These are phyloP conservation scores for Fusarium sp. DNA, from an alignment of 2,329 filamentous ascomycete genomes.

Conservation along the genomic window DNA sequence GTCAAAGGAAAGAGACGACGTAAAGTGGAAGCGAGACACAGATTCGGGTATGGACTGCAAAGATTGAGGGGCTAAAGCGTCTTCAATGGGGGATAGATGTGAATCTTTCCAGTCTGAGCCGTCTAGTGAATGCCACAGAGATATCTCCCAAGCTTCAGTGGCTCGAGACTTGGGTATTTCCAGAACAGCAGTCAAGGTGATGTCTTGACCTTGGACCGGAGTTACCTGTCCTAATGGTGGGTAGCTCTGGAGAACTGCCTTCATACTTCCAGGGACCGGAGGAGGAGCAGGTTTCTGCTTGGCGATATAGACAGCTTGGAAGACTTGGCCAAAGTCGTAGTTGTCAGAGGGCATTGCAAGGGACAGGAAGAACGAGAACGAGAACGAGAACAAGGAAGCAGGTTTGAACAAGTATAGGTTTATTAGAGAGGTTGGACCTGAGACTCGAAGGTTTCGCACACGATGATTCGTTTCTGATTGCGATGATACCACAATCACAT, in stretches of 20 bases:
- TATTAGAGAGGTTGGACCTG: constrained; percentile 13
- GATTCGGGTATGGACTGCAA: constrained; percentile 54
- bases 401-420: constrained; percentile 10
- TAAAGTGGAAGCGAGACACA: constrained; percentile 60
- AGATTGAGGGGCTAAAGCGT: constrained; percentile 53
- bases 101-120: constrained; percentile 65
- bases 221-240: constrained; percentile 81
- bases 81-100: constrained; percentile 44
- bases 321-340: constrained; percentile 50
- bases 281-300: constrained; percentile 48
- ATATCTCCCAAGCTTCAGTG: constrained; percentile 71
- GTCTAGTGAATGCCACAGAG: constrained; percentile 73
- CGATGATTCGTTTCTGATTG: neutral
- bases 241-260: constrained; percentile 57
- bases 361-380: neutral
- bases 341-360: constrained; percentile 40
- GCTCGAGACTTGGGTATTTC: constrained; percentile 66
- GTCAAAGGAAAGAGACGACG: constrained; percentile 56
- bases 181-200: constrained; percentile 72
- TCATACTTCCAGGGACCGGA: constrained; percentile 47
- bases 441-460: neutral
- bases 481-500: neutral
- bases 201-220: constrained; percentile 56
- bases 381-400: constrained; percentile 5
- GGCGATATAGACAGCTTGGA: constrained; percentile 50